These are phyloP conservation scores for Ilex paraguariensis DNA, from an alignment of 305 asterid species.

Conservation along the genomic window DNA sequence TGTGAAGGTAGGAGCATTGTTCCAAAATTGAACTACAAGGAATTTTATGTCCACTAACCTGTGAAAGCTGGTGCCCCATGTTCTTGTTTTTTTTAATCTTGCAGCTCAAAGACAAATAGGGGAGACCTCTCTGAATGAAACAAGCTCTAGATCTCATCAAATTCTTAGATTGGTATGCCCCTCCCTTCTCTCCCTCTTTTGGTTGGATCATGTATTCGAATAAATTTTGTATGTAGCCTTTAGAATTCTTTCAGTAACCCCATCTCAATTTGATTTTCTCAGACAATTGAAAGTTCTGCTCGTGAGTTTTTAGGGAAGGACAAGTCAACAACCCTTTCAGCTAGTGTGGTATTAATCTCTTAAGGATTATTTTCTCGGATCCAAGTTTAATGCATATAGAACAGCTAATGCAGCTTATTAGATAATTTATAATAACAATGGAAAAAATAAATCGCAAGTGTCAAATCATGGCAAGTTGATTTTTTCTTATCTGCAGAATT, in stretches of 20 bases:
- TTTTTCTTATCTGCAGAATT: slow-evolving; percentile 57
- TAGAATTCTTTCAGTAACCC: slow-evolving; percentile 2
- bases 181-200: not conserved
- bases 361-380: slow-evolving; percentile 4
- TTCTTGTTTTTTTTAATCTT: slow-evolving; percentile 10
- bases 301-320: slow-evolving; percentile 92
- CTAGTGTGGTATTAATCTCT: slow-evolving; percentile 75
- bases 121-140: slow-evolving; percentile 85
- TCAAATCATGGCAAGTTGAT: slow-evolving; percentile 8
- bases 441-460: slow-evolving; percentile 2
- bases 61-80: too few species aligned
- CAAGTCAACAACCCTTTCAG: slow-evolving; percentile 92
- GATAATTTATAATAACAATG: not conserved
- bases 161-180: slow-evolving; percentile 85
- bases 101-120: slow-evolving; percentile 87
- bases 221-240: not conserved
- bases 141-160: slow-evolving; percentile 98
- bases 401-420: slow-evolving; percentile 7
- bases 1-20: slow-evolving; percentile 56
- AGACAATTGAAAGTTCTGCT: slow-evolving; percentile 98
- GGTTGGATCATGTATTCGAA: slow-evolving; percentile 1
- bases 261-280: slow-evolving; percentile 26
- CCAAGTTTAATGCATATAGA: too few species aligned
- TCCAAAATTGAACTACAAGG: not conserved
- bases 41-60: too few species aligned